These are phyloP conservation scores for Durotheca rogersii DNA, from an alignment of 495 filamentous ascomycete genomes.

Conservation along the genomic window DNA sequence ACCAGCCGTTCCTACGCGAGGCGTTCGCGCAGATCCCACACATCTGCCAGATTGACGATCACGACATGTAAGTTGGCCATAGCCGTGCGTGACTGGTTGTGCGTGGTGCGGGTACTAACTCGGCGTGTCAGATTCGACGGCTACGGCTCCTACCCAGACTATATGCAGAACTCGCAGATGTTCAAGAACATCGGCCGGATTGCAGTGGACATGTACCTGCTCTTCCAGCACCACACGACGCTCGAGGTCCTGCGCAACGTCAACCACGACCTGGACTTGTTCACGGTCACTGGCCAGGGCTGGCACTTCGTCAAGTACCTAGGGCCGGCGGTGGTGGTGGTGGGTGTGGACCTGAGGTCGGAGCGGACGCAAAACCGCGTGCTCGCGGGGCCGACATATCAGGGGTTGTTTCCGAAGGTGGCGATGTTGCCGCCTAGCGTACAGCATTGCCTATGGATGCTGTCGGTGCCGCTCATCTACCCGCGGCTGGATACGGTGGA, in stretches of 20 bases:
- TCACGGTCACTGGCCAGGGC: conserved; percentile 93
- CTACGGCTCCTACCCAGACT: conserved; percentile 95
- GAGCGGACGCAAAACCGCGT: conserved; percentile 90
- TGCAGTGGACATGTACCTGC: conserved; percentile 98
- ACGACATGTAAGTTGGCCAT: conserved; percentile 90
- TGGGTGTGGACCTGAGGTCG: conserved; percentile 87
- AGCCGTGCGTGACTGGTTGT: too few species aligned
- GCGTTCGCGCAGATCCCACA: conserved; percentile 98
- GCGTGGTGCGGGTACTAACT: too few species aligned
- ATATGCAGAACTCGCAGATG: conserved; percentile 96
- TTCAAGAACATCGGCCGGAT: conserved; percentile 98
- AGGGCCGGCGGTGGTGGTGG: conserved; percentile 84
- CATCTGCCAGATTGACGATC: conserved; percentile 88
- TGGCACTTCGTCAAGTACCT: conserved; percentile 99
- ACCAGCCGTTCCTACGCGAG: conserved; percentile 89
- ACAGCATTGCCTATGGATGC: conserved; percentile 94
- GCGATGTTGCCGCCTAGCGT: conserved; percentile 88
- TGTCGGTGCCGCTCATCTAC: conserved; percentile 87
- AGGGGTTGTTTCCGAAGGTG: conserved; percentile 93
- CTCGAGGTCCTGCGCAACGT: conserved; percentile 88
- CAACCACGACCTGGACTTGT: conserved; percentile 82
- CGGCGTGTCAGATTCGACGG: conserved; percentile 79
- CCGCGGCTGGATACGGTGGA: conserved; percentile 90
- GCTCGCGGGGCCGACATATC: conserved; percentile 94
- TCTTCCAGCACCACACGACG: conserved; percentile 98